These are phyloP conservation scores for Diplodia scrobiculata DNA, from an alignment of 2,329 filamentous ascomycete species.

Conservation along the genomic window DNA sequence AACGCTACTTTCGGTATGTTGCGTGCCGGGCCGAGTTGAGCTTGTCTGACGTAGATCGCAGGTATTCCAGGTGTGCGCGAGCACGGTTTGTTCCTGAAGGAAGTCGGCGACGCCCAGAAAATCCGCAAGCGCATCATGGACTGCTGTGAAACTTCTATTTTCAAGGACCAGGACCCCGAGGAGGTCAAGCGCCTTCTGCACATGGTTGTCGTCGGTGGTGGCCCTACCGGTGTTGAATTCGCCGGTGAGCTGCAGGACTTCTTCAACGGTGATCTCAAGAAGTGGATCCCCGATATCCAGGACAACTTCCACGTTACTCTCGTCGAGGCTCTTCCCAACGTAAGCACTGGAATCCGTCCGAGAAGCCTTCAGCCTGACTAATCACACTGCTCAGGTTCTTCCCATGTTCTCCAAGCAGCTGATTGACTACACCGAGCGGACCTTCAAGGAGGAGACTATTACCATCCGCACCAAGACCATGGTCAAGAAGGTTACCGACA, in stretches of 20 bases:
- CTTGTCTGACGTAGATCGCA: conserved; percentile 35
- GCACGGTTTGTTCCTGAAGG: conserved; percentile 97
- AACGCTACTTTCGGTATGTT: conserved; percentile 88
- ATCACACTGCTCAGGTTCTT: conserved; percentile 57
- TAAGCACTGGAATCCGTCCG: conserved; percentile 33
- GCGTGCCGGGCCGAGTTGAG: not conserved
- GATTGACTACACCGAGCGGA: conserved; percentile 99
- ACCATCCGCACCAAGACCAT: conserved; percentile 97
- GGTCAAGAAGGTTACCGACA: conserved; percentile 95
- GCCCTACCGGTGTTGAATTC: conserved; percentile 96
- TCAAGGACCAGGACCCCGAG: conserved; percentile 89
- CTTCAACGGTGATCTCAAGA: conserved; percentile 97
- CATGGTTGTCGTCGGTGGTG: conserved; percentile 87
- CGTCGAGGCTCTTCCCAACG: conserved; percentile 94
- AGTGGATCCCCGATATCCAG: conserved; percentile 94
- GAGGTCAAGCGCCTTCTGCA: conserved; percentile 93
- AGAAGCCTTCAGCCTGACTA: not conserved
- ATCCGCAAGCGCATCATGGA: conserved; percentile 99
- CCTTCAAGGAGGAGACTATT: conserved; percentile 98
- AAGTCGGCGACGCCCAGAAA: conserved; percentile 91
- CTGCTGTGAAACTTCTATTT: conserved; percentile 95
- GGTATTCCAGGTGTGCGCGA: conserved; percentile 90
- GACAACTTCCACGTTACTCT: conserved; percentile 96
- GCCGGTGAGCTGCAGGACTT: conserved; percentile 98
- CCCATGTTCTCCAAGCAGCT: conserved; percentile 99